Percentiles rank a stretch among this genome's conserved stretches.
phyloP scores from a whole-genome alignment of 2,329 filamentous ascomycete genomes.

The Tricladium varicosporioides region DNA sequence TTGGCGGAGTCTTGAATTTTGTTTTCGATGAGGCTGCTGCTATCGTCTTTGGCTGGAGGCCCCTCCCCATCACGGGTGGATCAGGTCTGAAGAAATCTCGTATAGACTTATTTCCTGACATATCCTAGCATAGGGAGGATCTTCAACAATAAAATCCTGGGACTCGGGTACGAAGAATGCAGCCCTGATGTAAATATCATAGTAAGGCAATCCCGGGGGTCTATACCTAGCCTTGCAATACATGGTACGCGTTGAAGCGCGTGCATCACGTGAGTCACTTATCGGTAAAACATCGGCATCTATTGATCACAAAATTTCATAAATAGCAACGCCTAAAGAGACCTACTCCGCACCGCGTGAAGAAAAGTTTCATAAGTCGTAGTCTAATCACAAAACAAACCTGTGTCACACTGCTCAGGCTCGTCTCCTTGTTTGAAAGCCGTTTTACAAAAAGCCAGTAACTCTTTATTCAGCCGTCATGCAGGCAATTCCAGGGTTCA shows the following conservation, averaged over 20 bases:
- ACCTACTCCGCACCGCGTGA: no score
- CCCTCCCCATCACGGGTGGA: constrained; percentile 3
- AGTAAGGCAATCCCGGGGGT: no score
- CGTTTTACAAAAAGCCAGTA: not conserved
- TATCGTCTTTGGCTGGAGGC: not conserved
- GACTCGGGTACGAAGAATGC: no score
- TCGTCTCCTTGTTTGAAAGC: not conserved
- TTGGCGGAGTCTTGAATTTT: not conserved
- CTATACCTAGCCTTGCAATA: no score
- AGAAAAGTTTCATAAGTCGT: not conserved
- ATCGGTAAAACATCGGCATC: no score
- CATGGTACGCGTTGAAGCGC: no score
- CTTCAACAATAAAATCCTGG: no score
- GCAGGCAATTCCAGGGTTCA: not conserved
- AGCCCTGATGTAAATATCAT: no score
- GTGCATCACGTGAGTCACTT: no score
- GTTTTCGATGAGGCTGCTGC: not conserved
- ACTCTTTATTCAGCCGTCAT: not conserved
- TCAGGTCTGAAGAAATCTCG: constrained; percentile 19
- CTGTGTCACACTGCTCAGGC: not conserved
- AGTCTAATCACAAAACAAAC: not conserved
- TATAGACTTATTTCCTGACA: constrained; percentile 19
- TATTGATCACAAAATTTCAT: no score
- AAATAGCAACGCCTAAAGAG: no score
- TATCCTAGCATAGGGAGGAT: not conserved